phyloP scores from a whole-genome alignment of 139 green algal species.

The Volvox africanus region DNA sequence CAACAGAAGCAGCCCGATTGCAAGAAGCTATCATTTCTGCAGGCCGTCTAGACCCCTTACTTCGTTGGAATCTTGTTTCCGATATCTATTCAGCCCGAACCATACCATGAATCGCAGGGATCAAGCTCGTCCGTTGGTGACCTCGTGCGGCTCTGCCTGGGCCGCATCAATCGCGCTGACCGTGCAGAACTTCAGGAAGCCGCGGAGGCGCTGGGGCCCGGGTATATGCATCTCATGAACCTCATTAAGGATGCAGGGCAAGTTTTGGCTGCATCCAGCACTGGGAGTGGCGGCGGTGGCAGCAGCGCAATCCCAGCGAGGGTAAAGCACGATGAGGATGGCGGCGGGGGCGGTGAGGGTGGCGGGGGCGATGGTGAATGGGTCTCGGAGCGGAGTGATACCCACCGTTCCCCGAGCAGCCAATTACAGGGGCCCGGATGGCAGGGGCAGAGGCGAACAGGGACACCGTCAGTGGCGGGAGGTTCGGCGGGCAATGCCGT shows the following conservation, averaged over 20 bases:
- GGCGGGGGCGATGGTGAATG: background rate
- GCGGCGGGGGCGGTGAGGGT: background rate
- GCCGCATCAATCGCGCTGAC: conserved; percentile 31
- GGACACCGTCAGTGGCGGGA: background rate
- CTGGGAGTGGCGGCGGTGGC: background rate
- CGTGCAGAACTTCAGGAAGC: background rate
- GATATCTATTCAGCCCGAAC: no score
- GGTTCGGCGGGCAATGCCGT: no score
- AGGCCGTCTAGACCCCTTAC: no score
- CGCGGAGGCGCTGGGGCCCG: conserved; percentile 8
- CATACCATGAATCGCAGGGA: no score
- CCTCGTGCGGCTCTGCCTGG: conserved; percentile 25
- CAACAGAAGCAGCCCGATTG: no score
- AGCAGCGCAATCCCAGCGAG: background rate
- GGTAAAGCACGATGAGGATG: background rate
- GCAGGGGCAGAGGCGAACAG: background rate
- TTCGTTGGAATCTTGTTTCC: no score
- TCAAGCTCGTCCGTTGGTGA: background rate
- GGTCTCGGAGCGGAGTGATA: background rate
- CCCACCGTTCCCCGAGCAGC: background rate
- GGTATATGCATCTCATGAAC: conserved; percentile 17
- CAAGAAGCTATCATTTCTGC: no score
- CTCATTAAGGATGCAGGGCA: conserved; percentile 9
- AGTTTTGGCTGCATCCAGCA: background rate
- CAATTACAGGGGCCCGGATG: background rate